A percentile compares a stretch with the other conserved stretches of the same genome.
phyloP scores from a whole-genome alignment of 345 rosid species.

The Hypericum perforatum region DNA sequence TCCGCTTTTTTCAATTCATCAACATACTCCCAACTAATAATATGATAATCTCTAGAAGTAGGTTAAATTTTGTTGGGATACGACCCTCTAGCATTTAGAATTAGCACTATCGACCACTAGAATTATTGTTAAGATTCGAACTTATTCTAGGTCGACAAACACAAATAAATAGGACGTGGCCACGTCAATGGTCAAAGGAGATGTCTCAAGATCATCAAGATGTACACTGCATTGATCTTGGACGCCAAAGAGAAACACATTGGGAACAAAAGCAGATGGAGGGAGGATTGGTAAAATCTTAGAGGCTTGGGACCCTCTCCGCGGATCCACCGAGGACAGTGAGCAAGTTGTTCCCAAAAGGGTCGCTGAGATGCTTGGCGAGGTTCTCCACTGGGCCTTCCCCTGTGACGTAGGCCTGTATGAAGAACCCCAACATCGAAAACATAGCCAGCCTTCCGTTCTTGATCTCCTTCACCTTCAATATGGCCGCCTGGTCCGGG shows the following conservation, averaged over 20 bases:
- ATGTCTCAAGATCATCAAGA: conserved; percentile 11
- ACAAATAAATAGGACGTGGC: too few species aligned
- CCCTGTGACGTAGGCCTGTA: conserved; percentile 91
- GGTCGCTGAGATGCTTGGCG: conserved; percentile 84
- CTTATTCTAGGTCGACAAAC: too few species aligned
- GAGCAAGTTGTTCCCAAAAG: conserved; percentile 97
- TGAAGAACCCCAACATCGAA: conserved; percentile 76
- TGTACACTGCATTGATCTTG: conserved; percentile 20
- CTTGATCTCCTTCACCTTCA: conserved; percentile 94
- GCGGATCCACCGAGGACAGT: conserved; percentile 67
- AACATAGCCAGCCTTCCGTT: conserved; percentile 96
- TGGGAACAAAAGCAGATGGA: conserved; percentile 2
- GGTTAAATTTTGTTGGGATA: too few species aligned
- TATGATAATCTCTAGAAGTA: too few species aligned
- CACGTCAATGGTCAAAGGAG: neutral
- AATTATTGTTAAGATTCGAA: too few species aligned
- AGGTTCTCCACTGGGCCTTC: conserved; percentile 97
- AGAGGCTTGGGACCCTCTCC: conserved; percentile 84
- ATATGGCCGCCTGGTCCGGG: conserved; percentile 86
- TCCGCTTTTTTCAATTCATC: too few species aligned
- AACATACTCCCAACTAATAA: too few species aligned
- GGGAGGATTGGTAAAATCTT: conserved; percentile 13
- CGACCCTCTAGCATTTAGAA: too few species aligned
- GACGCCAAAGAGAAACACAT: neutral
- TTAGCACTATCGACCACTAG: too few species aligned